These are phyloP conservation scores for Sugiyamaella smithiae DNA, from an alignment of 805 yeast species.

Conservation along the genomic window DNA sequence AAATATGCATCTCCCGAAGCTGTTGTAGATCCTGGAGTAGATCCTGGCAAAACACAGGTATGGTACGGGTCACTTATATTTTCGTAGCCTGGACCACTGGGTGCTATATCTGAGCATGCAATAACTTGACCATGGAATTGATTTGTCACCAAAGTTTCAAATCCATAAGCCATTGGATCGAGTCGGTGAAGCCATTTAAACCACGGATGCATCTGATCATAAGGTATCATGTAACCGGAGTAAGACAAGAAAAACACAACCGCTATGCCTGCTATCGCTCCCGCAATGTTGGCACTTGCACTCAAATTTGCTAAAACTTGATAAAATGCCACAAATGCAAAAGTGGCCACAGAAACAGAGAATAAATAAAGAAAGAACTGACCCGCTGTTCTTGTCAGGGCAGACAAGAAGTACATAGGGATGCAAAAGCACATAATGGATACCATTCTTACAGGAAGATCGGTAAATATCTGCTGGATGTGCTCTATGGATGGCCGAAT, in stretches of 20 bases:
- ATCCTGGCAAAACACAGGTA: conserved; percentile 62
- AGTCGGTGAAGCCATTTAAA: conserved; percentile 56
- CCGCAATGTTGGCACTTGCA: conserved; percentile 52
- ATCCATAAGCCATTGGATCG: conserved; percentile 19
- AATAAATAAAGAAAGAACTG: conserved; percentile 52
- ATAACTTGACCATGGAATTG: conserved; percentile 61
- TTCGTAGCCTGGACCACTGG: conserved; percentile 55
- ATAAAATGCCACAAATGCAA: conserved; percentile 52
- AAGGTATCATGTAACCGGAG: conserved; percentile 61
- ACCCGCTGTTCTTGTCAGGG: conserved; percentile 48
- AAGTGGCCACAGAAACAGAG: conserved; percentile 44
- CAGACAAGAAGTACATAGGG: conserved; percentile 56
- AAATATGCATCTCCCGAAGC: conserved; percentile 65
- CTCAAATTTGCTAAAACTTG: conserved; percentile 50
- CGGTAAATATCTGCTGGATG: conserved; percentile 56
- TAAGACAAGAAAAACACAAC: conserved; percentile 49
- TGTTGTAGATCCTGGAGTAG: conserved; percentile 48
- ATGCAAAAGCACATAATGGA: conserved; percentile 46
- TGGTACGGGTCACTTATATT: conserved; percentile 37
- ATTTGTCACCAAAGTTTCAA: conserved; percentile 17
- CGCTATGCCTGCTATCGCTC: conserved; percentile 58
- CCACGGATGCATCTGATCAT: conserved; percentile 65
- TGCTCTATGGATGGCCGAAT: conserved; percentile 76
- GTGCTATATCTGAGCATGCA: conserved; percentile 53
- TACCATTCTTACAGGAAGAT: conserved; percentile 57